Conservation (phyloP, 2,329 filamentous ascomycete species). For the Rhinocladiella mackenziei region DNA sequence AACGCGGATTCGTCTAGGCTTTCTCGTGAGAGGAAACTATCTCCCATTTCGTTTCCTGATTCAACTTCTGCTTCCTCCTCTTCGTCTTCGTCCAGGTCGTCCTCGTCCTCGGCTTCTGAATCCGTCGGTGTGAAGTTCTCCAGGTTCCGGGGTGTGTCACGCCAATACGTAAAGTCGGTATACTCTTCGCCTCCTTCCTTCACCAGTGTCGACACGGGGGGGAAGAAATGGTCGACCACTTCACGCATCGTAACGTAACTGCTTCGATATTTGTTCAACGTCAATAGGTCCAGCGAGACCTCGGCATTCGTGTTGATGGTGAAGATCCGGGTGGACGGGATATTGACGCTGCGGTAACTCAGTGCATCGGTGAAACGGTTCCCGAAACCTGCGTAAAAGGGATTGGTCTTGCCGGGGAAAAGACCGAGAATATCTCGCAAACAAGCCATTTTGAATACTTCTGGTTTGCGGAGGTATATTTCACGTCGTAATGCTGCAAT, state of each 20-base stretch:
- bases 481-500: conserved; percentile 90
- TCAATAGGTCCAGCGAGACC: conserved; percentile 84
- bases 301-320: conserved; percentile 98
- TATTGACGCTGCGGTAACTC: conserved; percentile 92
- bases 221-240: conserved; percentile 97
- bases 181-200: conserved; percentile 89
- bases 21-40: conserved; percentile 55
- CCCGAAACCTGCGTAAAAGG: conserved; percentile 96
- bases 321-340: conserved; percentile 90
- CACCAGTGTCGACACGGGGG: conserved; percentile 79
- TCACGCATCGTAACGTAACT: conserved; percentile 97
- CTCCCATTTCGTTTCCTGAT: conserved; percentile 45
- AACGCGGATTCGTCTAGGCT: conserved; percentile 46
- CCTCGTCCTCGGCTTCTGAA: conserved; percentile 50
- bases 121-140: conserved; percentile 87
- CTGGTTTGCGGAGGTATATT: conserved; percentile 90
- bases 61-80: conserved; percentile 46
- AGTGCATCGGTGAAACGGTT: conserved; percentile 95
- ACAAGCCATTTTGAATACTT: conserved; percentile 99
- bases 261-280: conserved; percentile 89
- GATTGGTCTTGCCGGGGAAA: conserved; percentile 70
- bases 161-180: conserved; percentile 97
- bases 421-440: conserved; percentile 87
- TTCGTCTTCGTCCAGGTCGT: conserved; percentile 45
- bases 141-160: conserved; percentile 75